These are phyloP conservation scores for Nosema muscidifuracis DNA, from an alignment of 371 early-diverging fungal species.

Conservation along the genomic window DNA sequence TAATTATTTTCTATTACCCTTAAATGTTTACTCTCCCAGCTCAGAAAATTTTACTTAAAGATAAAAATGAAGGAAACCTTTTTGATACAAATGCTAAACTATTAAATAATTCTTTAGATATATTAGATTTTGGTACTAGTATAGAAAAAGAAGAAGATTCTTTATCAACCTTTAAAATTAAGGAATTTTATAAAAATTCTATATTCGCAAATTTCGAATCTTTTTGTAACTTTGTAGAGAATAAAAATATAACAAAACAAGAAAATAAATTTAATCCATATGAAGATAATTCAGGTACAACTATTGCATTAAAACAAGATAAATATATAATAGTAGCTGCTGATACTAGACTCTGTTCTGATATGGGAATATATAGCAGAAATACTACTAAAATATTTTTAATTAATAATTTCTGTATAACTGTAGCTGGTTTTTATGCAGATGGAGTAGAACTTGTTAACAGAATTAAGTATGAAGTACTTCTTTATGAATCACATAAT, in stretches of 20 bases:
- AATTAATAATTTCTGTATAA: conserved; percentile 72
- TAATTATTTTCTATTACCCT: too few relatives aligned
- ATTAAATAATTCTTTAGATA: too few relatives aligned
- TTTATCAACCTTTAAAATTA: too few relatives aligned
- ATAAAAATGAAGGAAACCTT: too few relatives aligned
- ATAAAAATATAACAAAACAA: neutral
- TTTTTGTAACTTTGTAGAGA: neutral
- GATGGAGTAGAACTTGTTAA: conserved; percentile 79
- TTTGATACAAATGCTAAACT: too few relatives aligned
- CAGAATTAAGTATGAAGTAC: conserved; percentile 69
- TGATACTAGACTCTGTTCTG: conserved; percentile 91
- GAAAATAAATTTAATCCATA: conserved; percentile 60
- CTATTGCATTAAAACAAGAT: conserved; percentile 80
- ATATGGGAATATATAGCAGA: conserved; percentile 85
- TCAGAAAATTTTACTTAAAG: too few relatives aligned
- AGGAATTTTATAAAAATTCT: too few relatives aligned
- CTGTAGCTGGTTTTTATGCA: conserved; percentile 83
- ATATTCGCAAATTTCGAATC: neutral
- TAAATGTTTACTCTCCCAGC: too few relatives aligned
- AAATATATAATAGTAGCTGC: conserved; percentile 87
- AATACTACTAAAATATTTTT: conserved; percentile 80
- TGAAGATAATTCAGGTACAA: conserved; percentile 72
- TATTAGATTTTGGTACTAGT: too few relatives aligned
- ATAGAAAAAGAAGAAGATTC: too few relatives aligned
- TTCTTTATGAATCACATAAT: conserved; percentile 64